These are phyloP conservation scores for Hanseniaspora sp. DNA, from an alignment of 1,139 yeast species.

Conservation along the genomic window DNA sequence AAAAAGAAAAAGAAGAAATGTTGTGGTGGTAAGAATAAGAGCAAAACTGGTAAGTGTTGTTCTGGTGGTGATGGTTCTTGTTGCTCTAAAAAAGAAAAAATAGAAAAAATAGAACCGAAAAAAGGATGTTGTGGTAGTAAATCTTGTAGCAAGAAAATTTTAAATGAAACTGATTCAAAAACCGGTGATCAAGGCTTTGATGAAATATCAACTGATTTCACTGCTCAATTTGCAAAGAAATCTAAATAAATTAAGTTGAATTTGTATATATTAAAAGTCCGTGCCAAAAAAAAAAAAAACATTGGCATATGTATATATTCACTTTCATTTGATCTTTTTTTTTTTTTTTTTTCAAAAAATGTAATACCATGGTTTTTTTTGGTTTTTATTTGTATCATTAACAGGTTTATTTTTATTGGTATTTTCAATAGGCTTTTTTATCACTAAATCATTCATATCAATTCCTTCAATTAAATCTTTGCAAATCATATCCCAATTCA, in stretches of 20 bases:
- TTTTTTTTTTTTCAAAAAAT: not conserved
- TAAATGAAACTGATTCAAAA: not conserved
- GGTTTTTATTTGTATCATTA: not conserved
- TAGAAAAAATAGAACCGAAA: conserved; percentile 16
- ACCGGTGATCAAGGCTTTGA: not conserved
- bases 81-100: conserved; percentile 17
- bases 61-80: conserved; percentile 9
- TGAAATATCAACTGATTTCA: conserved; percentile 12
- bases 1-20: conserved; percentile 6
- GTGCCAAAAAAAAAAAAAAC: no score
- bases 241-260: not conserved
- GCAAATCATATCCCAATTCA: not conserved
- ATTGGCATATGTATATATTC: no score
- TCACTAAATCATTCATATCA: conserved; percentile 14
- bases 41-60: conserved; percentile 4
- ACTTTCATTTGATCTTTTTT: no score
- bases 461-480: conserved; percentile 14
- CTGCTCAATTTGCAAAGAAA: conserved; percentile 8
- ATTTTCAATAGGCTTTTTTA: no score
- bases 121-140: conserved; percentile 26
- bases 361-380: not conserved
- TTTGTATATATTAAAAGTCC: not conserved
- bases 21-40: conserved; percentile 11
- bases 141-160: not conserved
- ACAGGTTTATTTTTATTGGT: no score